Conservation (phyloP, 2,329 filamentous ascomycete species). For the Pseudogymnoascus pannorum region DNA sequence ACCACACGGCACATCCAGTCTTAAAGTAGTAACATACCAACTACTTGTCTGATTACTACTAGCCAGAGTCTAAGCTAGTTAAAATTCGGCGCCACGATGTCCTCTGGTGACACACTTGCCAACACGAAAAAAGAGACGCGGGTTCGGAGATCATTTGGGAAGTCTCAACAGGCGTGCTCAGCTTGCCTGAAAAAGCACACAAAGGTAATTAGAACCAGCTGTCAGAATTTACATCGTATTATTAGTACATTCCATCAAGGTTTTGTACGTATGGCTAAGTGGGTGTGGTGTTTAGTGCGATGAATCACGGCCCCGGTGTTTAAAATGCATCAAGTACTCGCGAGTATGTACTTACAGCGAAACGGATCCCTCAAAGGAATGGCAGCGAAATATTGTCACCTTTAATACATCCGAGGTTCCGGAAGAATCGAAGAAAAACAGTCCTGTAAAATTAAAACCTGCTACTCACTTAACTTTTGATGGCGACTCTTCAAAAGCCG, state of each 20-base stretch:
- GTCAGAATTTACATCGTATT: not conserved
- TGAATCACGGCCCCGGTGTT: not conserved
- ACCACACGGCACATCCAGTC: not conserved
- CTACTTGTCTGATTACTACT: not conserved
- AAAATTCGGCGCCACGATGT: not conserved
- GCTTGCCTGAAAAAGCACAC: not conserved
- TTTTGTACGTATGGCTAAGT: not conserved
- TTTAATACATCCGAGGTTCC: not conserved
- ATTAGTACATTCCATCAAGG: not conserved
- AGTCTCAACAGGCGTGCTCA: not conserved
- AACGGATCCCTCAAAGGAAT: not conserved
- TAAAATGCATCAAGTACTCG: conserved; percentile 6
- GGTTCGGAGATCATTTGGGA: not conserved
- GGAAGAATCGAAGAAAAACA: not conserved
- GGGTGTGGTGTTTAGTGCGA: not conserved
- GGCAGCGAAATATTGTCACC: not conserved
- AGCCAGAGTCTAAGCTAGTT: not conserved
- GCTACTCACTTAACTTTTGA: not conserved
- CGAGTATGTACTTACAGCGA: not conserved
- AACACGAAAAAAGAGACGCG: not conserved
- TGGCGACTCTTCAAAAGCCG: not conserved
- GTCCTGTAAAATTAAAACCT: not conserved
- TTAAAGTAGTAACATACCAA: not conserved
- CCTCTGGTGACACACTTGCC: not conserved
- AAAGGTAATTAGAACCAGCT: not conserved